These are phyloP conservation scores for Termitomyces heimii DNA, from an alignment of 768 basidiomycete genomes.

Conservation along the genomic window DNA sequence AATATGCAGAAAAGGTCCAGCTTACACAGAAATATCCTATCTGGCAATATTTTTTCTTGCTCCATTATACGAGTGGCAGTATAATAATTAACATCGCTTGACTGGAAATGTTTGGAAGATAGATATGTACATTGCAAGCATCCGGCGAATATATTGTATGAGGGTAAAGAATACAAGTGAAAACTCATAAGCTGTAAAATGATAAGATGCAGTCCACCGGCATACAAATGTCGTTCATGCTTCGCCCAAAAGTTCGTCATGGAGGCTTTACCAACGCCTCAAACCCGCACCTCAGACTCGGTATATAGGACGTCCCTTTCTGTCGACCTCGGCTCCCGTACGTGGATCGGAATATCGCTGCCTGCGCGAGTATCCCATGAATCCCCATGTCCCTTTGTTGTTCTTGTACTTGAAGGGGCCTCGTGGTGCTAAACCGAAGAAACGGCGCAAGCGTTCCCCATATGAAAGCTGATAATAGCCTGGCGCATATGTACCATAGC, in stretches of 20 bases:
- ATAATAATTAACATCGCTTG: not conserved
- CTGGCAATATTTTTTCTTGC: not conserved
- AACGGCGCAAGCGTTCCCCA: constrained; percentile 43
- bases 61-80: not conserved
- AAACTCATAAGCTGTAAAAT: not conserved
- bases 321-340: constrained; percentile 48
- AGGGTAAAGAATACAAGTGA: not conserved
- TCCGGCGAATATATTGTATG: no score
- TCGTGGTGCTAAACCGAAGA: constrained; percentile 44
- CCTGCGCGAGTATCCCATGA: constrained; percentile 46
- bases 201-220: not conserved
- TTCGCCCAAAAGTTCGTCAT: not conserved
- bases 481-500: constrained; percentile 13
- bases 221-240: not conserved
- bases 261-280: not conserved
- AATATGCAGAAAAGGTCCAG: no score
- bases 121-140: not conserved
- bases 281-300: constrained; percentile 26
- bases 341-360: constrained; percentile 43
- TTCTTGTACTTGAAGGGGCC: constrained; percentile 36
- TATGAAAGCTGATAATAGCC: constrained; percentile 25
- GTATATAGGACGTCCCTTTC: constrained; percentile 48
- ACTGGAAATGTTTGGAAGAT: not conserved
- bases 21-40: no score
- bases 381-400: constrained; percentile 44